Percentiles rank a stretch among this genome's conserved stretches.
These are phyloP conservation scores for Phytopythium oedochilum DNA, from an alignment of 352 stramenopile species.

Conservation along the genomic window DNA sequence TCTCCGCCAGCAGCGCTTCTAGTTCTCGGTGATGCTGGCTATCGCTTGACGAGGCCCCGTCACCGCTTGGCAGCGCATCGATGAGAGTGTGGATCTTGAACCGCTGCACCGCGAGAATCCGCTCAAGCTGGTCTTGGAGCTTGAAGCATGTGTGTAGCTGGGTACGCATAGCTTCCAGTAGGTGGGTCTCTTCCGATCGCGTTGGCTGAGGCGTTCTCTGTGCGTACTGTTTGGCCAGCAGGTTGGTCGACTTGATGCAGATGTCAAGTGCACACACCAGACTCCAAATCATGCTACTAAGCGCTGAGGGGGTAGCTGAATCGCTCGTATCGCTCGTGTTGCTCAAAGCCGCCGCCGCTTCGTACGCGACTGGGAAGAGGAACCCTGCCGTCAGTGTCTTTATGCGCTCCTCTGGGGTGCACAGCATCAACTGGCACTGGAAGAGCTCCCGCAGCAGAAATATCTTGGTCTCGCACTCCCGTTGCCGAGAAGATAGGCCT, in stretches of 20 bases:
- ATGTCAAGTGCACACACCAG: constrained; percentile 47
- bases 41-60: background rate
- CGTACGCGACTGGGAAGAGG: constrained; percentile 26
- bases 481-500: constrained; percentile 13
- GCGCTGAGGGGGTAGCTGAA: constrained; percentile 10
- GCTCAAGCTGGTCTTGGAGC: constrained; percentile 34
- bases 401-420: constrained; percentile 15
- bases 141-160: constrained; percentile 42
- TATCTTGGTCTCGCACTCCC: constrained; percentile 36
- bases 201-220: background rate
- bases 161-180: background rate
- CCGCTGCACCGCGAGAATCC: constrained; percentile 26
- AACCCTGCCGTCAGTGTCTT: constrained; percentile 47
- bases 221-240: constrained; percentile 18
- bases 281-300: constrained; percentile 41
- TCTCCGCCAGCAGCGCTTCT: constrained; percentile 27
- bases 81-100: constrained; percentile 14
- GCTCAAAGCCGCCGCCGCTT: constrained; percentile 2
- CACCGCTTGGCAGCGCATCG: constrained; percentile 4
- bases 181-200: no score
- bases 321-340: constrained; percentile 5
- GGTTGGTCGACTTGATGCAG: constrained; percentile 29
- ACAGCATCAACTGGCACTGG: constrained; percentile 37
- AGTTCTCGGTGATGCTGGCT: constrained; percentile 10
- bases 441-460: constrained; percentile 44